Evolutionary conservation across 495 filamentous ascomycete genomes (phyloP).

Genomic region (Xylaria venustula): DNA sequence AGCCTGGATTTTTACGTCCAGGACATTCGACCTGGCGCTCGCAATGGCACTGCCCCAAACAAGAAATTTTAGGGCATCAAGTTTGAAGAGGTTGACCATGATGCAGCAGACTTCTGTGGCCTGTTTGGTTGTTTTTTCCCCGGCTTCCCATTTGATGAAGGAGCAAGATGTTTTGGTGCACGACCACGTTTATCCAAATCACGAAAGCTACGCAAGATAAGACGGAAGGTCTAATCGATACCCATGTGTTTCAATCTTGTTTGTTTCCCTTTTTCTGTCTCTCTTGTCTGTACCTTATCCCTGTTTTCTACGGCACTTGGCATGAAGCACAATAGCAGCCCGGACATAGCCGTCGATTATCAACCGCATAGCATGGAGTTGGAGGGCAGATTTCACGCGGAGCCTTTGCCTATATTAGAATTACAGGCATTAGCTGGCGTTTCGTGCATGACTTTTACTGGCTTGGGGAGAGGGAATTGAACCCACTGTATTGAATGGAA

Average conservation of each 20-base stretch:
- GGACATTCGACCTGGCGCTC: constrained; percentile 62
- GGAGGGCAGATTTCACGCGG: background rate
- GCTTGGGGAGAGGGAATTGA: background rate
- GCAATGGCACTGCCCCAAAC: constrained; percentile 19
- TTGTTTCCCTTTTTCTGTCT: background rate
- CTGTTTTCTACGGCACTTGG: no score
- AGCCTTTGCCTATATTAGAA: background rate
- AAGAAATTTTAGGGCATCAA: constrained; percentile 26
- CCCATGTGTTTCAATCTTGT: background rate
- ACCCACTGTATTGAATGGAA: background rate
- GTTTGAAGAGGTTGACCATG: constrained; percentile 22
- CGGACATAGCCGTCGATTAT: background rate
- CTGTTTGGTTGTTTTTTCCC: background rate
- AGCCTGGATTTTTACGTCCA: constrained; percentile 75
- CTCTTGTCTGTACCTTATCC: no score
- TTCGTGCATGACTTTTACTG: background rate
- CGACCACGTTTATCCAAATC: background rate
- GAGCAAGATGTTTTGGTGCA: background rate
- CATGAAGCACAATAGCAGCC: background rate
- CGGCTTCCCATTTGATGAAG: background rate
- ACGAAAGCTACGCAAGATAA: background rate
- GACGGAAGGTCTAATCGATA: constrained; percentile 2
- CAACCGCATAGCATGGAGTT: constrained; percentile 14
- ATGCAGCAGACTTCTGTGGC: constrained; percentile 13
- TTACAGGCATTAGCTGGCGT: constrained; percentile 13